Percentiles rank a stretch among this genome's conserved stretches.
phyloP scores from a whole-genome alignment of 805 yeast species.

The Priceomyces melissophilus region DNA sequence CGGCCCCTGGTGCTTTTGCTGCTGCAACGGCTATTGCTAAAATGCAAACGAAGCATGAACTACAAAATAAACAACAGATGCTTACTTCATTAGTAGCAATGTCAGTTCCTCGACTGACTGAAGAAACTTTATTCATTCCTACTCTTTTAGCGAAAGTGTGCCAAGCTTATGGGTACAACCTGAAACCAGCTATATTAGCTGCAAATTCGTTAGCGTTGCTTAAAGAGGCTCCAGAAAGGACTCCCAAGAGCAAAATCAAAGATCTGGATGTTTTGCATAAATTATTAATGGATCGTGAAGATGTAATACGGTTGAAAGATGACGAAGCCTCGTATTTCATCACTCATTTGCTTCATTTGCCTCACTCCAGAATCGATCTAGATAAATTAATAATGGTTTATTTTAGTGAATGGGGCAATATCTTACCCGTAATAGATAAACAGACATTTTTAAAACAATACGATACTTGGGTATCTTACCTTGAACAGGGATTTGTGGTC shows the following conservation, averaged over 20 bases:
- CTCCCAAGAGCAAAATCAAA: background rate
- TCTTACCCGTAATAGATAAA: constrained; percentile 67
- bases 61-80: constrained; percentile 32
- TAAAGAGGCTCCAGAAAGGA: constrained; percentile 28
- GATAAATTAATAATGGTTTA: constrained; percentile 67
- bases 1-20: constrained; percentile 71
- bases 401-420: constrained; percentile 75
- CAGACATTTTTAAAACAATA: constrained; percentile 65
- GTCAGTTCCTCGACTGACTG: constrained; percentile 73
- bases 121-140: constrained; percentile 73
- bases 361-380: constrained; percentile 54
- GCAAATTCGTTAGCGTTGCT: constrained; percentile 69
- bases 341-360: constrained; percentile 23
- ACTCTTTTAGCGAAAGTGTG: constrained; percentile 67
- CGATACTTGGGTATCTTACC: constrained; percentile 39
- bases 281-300: constrained; percentile 26
- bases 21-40: constrained; percentile 63
- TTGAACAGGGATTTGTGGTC: constrained; percentile 30
- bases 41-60: constrained; percentile 38
- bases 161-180: constrained; percentile 66
- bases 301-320: constrained; percentile 24
- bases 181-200: constrained; percentile 66
- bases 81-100: constrained; percentile 55
- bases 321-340: constrained; percentile 47
- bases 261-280: constrained; percentile 12